Conservation (phyloP, 73 alveolate species). For the Paramecium primaurelia region DNA sequence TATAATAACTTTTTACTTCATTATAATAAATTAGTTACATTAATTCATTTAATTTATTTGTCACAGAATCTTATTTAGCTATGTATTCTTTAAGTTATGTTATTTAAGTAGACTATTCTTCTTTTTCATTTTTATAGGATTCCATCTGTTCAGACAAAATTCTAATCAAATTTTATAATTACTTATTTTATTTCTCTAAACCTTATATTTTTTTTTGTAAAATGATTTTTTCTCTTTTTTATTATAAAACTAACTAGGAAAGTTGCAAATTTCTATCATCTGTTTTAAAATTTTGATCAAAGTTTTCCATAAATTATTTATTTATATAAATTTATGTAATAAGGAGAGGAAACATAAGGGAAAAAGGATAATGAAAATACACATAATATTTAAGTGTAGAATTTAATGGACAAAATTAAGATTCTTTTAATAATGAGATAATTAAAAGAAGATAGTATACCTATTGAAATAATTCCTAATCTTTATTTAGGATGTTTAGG, state of each 20-base stretch:
- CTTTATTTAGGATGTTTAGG: slow-evolving; percentile 14
- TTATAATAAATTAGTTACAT: neutral
- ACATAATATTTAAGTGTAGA: neutral
- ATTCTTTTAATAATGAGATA: neutral
- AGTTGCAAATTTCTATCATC: neutral
- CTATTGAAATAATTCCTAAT: neutral
- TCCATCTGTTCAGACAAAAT: neutral
- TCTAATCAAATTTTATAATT: neutral
- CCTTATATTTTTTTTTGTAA: neutral
- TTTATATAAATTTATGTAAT: neutral
- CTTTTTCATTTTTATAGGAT: neutral
- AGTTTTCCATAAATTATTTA: neutral
- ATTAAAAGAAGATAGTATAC: slow-evolving; percentile 5
- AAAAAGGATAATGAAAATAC: neutral
- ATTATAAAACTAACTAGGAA: neutral
- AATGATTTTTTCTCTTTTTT: neutral
- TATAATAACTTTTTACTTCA: neutral
- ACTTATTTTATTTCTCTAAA: neutral
- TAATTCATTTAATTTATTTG: neutral
- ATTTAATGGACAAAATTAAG: slow-evolving; percentile 15
- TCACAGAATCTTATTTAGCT: neutral
- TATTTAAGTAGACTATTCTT: neutral
- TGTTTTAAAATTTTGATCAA: neutral
- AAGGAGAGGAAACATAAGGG: neutral
- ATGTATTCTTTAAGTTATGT: neutral